Base-by-base conservation (phyloP, 2,329 filamentous ascomycete genomes). In the Periconia sp. region DNA sequence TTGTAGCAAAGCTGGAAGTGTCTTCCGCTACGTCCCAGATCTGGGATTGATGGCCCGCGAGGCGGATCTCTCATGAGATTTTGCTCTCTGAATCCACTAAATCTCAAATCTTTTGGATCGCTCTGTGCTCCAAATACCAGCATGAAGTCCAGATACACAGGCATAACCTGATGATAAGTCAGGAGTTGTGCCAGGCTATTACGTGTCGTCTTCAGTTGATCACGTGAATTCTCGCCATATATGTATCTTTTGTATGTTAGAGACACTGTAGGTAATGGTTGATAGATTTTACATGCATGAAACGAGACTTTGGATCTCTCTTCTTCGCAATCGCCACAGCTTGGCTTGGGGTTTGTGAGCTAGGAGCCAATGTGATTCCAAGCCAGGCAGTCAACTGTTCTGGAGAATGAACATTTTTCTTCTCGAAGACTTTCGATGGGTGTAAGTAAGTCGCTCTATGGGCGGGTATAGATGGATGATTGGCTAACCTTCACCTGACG, bases 111-210 rank as follows among this genome's bases (percentile, higher is more conserved):
- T 10, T 52, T 63, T 1, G 64, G 52, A 19, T 69, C 56, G 2
- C 50, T 61, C 37, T 73, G 68, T 3, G 53, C 48, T 2, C 75
- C 75, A 52, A 77, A 78, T 0, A 69, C 58, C 2, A 64, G 58
- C n/a, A 78, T 58, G 46, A 77, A 77, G 35, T 78, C 74, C 3
- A 77, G 43, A 45, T 71, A 76, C 10, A 51, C 57, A 0, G 76
- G 73, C 73, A 76, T 77, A 15, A 78, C 70, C 53, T 77, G 75
- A 50, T 77, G 72, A 43, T 52, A 68, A 0, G 62, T 62, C 27
- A 69, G 11, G 13, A 69, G 50, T 19, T 59, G 48, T 10, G 54
- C 53, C 0, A 66, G 47, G n/a, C 55, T 64, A 0, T 43, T 17
- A 1, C 52, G 53, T 1, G 66, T 62, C 10, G 56, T 53, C 18